Percentiles rank a stretch among this genome's conserved stretches.
These are phyloP conservation scores for Suhomyces atakaporum DNA, from an alignment of 1,139 yeast genomes.

Conservation along the genomic window DNA sequence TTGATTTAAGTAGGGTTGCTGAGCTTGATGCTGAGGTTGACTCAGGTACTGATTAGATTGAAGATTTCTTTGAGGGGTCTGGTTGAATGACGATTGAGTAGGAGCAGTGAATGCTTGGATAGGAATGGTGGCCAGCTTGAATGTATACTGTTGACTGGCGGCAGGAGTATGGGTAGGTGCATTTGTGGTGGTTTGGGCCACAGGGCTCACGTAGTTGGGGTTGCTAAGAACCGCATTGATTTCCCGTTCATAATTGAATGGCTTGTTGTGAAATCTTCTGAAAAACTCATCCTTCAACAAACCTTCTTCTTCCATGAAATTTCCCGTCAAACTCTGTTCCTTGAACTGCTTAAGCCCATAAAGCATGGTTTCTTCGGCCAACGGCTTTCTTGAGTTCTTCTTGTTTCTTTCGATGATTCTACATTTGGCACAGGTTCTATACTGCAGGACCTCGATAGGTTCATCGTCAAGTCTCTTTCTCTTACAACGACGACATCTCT, in stretches of 20 bases:
- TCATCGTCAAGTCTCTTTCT: conserved; percentile 59
- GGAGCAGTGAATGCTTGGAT: conserved; percentile 11
- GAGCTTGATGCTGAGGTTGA: neutral
- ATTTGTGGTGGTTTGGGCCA: conserved; percentile 5
- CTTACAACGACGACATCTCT: conserved; percentile 62
- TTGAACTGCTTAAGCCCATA: conserved; percentile 51
- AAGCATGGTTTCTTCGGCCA: conserved; percentile 52
- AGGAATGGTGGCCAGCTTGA: conserved; percentile 13
- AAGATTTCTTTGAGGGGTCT: conserved; percentile 4
- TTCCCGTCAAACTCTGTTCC: conserved; percentile 42
- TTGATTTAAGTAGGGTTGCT: conserved; percentile 11
- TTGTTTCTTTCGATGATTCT: conserved; percentile 56
- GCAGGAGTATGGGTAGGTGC: conserved; percentile 12
- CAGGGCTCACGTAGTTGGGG: conserved; percentile 19
- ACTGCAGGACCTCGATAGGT: conserved; percentile 59
- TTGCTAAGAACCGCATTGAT: conserved; percentile 18
- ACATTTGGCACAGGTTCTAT: conserved; percentile 62
- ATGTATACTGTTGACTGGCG: conserved; percentile 13
- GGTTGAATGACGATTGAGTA: conserved; percentile 3
- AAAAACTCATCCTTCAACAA: conserved; percentile 21
- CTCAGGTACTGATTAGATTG: conserved; percentile 3
- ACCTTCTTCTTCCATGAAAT: conserved; percentile 44
- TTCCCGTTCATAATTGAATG: conserved; percentile 20
- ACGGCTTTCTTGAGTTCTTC: conserved; percentile 47
- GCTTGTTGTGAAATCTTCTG: conserved; percentile 19